Conservation (phyloP, 2,329 filamentous ascomycete genomes). For the Mycosphaerella sp. region DNA sequence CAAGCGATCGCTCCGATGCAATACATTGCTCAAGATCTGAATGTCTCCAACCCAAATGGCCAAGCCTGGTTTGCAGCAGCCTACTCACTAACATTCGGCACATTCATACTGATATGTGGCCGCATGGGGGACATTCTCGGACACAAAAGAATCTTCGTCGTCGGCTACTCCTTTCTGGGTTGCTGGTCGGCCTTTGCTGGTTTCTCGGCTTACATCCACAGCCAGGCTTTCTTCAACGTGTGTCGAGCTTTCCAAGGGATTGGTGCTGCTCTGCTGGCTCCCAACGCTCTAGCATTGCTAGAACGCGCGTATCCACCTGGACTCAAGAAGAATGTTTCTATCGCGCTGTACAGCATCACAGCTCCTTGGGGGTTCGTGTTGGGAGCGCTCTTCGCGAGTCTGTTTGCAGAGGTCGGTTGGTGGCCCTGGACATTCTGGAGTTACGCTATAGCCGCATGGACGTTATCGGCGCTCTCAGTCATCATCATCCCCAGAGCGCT, state of each 20-base stretch:
- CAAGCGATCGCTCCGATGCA: constrained; percentile 38
- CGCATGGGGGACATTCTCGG: constrained; percentile 41
- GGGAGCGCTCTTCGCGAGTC: constrained; percentile 32
- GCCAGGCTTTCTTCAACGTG: constrained; percentile 33
- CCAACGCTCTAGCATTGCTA: constrained; percentile 37
- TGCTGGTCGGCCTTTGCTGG: constrained; percentile 39
- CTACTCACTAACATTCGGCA: constrained; percentile 41
- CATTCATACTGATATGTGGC: constrained; percentile 42
- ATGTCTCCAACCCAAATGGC: constrained; percentile 37
- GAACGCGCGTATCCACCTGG: constrained; percentile 34
- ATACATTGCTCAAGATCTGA: constrained; percentile 42
- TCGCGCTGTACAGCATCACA: constrained; percentile 35
- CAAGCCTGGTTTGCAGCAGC: constrained; percentile 42
- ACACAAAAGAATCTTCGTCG: constrained; percentile 38
- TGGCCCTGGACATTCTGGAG: constrained; percentile 35
- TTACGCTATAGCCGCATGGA: constrained; percentile 26
- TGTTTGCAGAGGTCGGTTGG: constrained; percentile 33
- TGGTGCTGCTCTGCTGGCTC: constrained; percentile 35
- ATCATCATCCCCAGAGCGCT: constrained; percentile 28
- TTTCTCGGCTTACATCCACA: constrained; percentile 33
- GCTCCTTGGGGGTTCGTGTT: constrained; percentile 35
- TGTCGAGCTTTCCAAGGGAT: constrained; percentile 39
- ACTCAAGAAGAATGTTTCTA: constrained; percentile 37
- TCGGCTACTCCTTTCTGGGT: constrained; percentile 38
- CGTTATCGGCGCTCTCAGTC: constrained; percentile 22